Conservation (phyloP, 2,329 filamentous ascomycete species). For the Ascochyta koolunga region DNA sequence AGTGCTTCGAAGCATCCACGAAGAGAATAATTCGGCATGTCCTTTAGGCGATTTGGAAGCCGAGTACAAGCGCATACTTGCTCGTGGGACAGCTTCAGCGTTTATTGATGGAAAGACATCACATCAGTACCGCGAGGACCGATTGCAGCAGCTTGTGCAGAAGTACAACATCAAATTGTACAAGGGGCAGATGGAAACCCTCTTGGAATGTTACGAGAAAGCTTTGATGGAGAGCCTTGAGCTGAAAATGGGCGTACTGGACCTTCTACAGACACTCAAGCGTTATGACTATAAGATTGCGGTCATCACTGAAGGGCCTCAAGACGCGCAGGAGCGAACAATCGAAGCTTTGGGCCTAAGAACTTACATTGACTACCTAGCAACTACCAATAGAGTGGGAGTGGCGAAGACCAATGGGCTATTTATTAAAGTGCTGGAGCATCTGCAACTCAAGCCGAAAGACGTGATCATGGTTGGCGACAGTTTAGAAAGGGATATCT, state of each 20-base stretch:
- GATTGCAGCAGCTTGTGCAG: constrained; percentile 35
- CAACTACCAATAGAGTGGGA: constrained; percentile 43
- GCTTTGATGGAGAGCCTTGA: not conserved
- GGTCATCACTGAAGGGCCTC: constrained; percentile 56
- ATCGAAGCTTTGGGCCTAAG: constrained; percentile 42
- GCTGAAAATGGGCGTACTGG: constrained; percentile 43
- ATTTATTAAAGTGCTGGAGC: not conserved
- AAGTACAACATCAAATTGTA: constrained; percentile 30
- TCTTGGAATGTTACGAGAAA: not conserved
- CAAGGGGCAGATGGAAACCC: constrained; percentile 19
- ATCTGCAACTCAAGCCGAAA: not conserved
- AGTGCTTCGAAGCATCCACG: constrained; percentile 42
- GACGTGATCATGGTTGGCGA: constrained; percentile 25
- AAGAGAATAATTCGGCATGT: not conserved
- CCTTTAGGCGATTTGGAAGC: not conserved
- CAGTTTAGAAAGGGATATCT: constrained; percentile 19
- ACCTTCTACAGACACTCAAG: constrained; percentile 46
- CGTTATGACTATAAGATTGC: constrained; percentile 48
- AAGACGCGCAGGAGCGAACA: constrained; percentile 56
- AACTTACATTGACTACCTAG: constrained; percentile 37
- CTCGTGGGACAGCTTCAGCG: constrained; percentile 45
- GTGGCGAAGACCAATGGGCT: constrained; percentile 15
- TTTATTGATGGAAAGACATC: constrained; percentile 56
- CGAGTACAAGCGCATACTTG: constrained; percentile 46
- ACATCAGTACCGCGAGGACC: constrained; percentile 51